phyloP scores from a whole-genome alignment of 331 rosid species.

The Telfairia occidentalis region DNA sequence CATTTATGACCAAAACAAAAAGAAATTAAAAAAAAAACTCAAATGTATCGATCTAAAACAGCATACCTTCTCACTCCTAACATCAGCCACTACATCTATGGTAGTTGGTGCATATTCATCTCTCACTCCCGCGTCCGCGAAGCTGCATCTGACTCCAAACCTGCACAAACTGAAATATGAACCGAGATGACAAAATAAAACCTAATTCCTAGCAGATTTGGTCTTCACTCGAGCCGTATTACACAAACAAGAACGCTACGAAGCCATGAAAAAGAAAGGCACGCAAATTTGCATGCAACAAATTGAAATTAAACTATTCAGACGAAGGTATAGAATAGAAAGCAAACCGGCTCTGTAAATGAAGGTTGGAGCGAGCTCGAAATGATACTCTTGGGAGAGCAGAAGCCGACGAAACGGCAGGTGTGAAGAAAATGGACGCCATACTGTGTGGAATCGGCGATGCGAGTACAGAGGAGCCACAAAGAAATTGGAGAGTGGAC shows the following conservation, averaged over 20 bases:
- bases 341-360: constrained; percentile 38
- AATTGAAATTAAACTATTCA: background rate
- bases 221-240: background rate
- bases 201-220: background rate
- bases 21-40: no score
- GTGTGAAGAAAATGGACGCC: constrained; percentile 51
- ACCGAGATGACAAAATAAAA: background rate
- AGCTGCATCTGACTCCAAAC: constrained; percentile 49
- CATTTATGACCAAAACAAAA: background rate
- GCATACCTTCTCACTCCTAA: constrained; percentile 60
- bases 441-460: constrained; percentile 13
- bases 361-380: constrained; percentile 29
- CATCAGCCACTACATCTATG: constrained; percentile 82
- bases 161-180: constrained; percentile 22
- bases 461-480: background rate
- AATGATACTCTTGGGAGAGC: constrained; percentile 22
- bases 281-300: background rate
- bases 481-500: background rate
- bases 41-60: background rate
- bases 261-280: background rate
- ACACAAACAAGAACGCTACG: background rate
- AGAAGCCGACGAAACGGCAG: constrained; percentile 31
- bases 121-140: constrained; percentile 36
- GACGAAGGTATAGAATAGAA: background rate
- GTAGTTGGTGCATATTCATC: constrained; percentile 31